Base-by-base conservation (phyloP, 208 protist genomes). In the Crithidia sp. region DNA sequence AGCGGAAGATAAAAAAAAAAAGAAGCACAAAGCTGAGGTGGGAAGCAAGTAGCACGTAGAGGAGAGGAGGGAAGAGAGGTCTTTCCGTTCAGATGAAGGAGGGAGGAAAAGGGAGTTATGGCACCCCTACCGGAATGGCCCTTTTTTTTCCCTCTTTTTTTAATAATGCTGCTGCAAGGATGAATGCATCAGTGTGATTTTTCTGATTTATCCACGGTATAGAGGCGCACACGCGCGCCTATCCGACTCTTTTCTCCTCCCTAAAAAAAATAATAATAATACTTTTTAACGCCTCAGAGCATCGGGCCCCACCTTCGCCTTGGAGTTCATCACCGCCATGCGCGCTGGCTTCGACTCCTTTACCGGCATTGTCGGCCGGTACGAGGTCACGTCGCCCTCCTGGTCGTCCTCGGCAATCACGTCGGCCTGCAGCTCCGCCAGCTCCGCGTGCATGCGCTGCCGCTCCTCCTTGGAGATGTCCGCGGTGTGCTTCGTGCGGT, bases 311-410 rank as follows among this genome's bases (percentile, higher is more conserved):
- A 92, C 76, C 67, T 92, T 92, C 16, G 77, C 81, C 66, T 90
- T 87, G 19, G 81, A 58, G 65, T 95, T 95, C 90, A 95, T 95
- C 37, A 92, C 86, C 0, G 87, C 89, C 7, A 83, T 80, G 49
- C 83, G 79, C 39, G 75, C 47, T 39, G 81, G 81, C 56, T 60
- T 58, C 49, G 67, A 50, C 47, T 80, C 72, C 49, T 72, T 74
- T 49, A 87, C 66, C 37, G 80, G 83, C 56, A 89, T 86, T 14
- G 77, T 76, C 2, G 76, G 75, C 54, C 62, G 82, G 75, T 93
- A 95, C 37, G 81, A 80, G 14, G 90, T 93, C 40, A 81, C 76
- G 17, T 95, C 90, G 8, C 88, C 90, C 49, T 95, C 90, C 77
- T 82, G 53, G 55, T 95, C 87, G 8, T 85, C 80, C 19, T 77